Conservation (phyloP, 2,329 filamentous ascomycete genomes). For the Xylaria sp. region DNA sequence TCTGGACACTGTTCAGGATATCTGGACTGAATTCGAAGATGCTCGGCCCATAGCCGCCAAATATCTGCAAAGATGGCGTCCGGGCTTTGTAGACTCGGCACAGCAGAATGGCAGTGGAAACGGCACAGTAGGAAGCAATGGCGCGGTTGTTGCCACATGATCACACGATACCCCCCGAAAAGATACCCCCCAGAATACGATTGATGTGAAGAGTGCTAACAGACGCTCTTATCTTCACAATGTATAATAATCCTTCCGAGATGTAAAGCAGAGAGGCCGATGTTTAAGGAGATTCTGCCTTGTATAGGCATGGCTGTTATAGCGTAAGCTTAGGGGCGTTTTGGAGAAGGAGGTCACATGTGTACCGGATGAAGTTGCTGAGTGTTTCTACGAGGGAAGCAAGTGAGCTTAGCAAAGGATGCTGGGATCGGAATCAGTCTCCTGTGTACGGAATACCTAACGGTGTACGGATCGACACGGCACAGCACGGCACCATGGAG, state of each 20-base stretch:
- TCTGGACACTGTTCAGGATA: conserved; percentile 59
- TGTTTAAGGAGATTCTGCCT: neutral
- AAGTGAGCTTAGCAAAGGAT: neutral
- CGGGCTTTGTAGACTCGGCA: conserved; percentile 44
- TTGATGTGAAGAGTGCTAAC: conserved; percentile 1
- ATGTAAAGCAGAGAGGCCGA: neutral
- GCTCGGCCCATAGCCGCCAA: conserved; percentile 57
- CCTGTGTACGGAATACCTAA: no score
- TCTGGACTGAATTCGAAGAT: conserved; percentile 63
- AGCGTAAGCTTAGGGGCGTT: conserved; percentile 11
- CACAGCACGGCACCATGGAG: no score
- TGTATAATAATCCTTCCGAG: conserved; percentile 15
- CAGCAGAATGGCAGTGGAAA: conserved; percentile 18
- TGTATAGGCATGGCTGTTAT: conserved; percentile 7
- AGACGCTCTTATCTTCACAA: conserved; percentile 1
- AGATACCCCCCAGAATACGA: conserved; percentile 11
- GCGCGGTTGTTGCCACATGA: conserved; percentile 23
- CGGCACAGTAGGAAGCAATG: conserved; percentile 18
- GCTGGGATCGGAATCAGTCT: conserved; percentile 1
- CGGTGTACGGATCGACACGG: no score
- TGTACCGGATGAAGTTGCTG: neutral
- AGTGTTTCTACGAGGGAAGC: conserved; percentile 1
- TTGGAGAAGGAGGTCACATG: conserved; percentile 9
- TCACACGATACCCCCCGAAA: conserved; percentile 24
- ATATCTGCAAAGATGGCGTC: conserved; percentile 57